Evolutionary conservation across 495 filamentous ascomycete species (phyloP), one percentile per base, ranked within the genome.

Genomic region (Wilcoxina mikolae): DNA sequence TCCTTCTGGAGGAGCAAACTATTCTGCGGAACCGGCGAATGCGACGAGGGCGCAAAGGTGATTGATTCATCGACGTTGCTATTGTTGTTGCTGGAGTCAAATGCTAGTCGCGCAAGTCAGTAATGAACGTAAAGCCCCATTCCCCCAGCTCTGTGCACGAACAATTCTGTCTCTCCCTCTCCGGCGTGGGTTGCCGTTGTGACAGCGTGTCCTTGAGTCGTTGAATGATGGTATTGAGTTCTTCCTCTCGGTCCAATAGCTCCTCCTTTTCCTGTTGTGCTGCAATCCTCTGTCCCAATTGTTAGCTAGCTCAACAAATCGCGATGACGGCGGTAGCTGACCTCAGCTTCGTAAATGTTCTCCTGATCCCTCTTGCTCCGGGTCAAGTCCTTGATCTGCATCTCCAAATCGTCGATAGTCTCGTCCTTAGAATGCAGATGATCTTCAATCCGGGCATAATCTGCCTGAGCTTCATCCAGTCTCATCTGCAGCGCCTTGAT

Each of bases 211-310:
- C 90, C 73, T 94, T 95, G 53, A 96, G 70, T 47, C 90, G 76
- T 69, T 94, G 84, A 63, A 95, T 86, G 33, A 85, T 82, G 25
- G 77, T 72, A 67, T 90, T 85, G 76, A 95, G 78, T 62, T 93
- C 88, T 66, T 94, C 87, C 63, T 94, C 86, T 39, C 81, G 74
- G 58, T 80, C 80, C 29, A 75, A 72, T 71, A 87, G 84, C 57
- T 94, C 86, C 53, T 94, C 85, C 72, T 88, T 88, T 69, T 95
- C 90, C 68, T 84, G 83, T 61, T 85, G 79, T 75, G 90, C 83
- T 38, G 85, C 78, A 66, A 79, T 85, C 39, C 89, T 79, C 70
- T 66, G 22, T 41, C 39, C 33, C n/a, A 38, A 15, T 3, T 15
- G 53, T 56, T 27, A 60, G 53, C 39, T 25, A 61, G 10, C 26